Evolutionary conservation across 1,284 basidiomycete genomes (phyloP), one percentile per base, ranked within the genome.

Genomic region (Cerrena zonata): DNA sequence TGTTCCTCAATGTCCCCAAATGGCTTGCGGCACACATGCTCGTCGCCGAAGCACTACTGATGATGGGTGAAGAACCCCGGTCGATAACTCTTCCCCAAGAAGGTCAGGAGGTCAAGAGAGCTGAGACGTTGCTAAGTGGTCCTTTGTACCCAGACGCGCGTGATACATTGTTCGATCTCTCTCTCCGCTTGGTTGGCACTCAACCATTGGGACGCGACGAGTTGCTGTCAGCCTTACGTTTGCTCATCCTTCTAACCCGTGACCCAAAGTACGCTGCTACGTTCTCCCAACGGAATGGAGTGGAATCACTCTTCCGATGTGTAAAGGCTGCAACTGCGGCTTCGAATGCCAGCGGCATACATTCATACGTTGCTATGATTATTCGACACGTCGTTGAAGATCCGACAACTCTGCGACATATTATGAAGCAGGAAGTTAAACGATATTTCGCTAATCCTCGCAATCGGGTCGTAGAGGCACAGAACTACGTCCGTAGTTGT

Each of bases 321-420:
- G 71, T 89, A 54, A 81, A 79, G 54, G 65, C 71, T 5, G 75
- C 83, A 0, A 69, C 82, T 2, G 66, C 67, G 22, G 65, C 72
- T 12, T 59, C 64, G 15, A 65, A 63, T 15, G 78, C 83, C 0
- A 65, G 76, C 37, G 84, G 87, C 24, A 89, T 86, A 56, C 90
- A 93, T 51, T 83, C 89, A 0, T 90, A 94, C 65, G 80, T 93
- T 44, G 83, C 87, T 19, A 89, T 91, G 61, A 87, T 98, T 51
- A 73, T 97, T 18, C 88, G 96, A 2, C 95, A 99, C 65, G 72
- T 92, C 48, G 81, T 95, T 48, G 96, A 99, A 68, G 89, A 94
- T 57, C 63, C 75, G 3, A 63, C 70, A 4, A 80, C 79, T 1
- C 66, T 98, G 26, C 78, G 82, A 49, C 72, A 75, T 4, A 78